Evolutionary conservation across 768 basidiomycete genomes (phyloP).

Genomic region (Serendipita vermifera): DNA sequence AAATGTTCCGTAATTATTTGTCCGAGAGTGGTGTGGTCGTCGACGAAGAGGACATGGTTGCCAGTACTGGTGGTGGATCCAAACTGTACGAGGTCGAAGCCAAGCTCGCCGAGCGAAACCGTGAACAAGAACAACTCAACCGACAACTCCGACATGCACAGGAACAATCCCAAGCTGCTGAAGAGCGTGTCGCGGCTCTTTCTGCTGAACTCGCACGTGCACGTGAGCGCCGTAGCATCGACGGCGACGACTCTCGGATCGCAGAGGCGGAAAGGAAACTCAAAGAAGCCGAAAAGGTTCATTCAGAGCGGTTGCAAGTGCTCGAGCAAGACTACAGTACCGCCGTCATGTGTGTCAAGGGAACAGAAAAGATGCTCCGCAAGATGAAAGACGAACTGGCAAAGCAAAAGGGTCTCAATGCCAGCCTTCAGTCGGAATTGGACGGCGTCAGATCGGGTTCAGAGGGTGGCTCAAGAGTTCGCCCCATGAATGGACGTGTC

Average conservation of each 20-base stretch:
- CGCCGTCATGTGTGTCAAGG: slow-evolving; percentile 96
- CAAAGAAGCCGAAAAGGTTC: slow-evolving; percentile 62
- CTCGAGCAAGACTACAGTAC: slow-evolving; percentile 94
- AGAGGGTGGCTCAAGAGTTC: slow-evolving; percentile 37
- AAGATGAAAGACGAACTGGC: slow-evolving; percentile 90
- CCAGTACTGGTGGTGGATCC: slow-evolving; percentile 25
- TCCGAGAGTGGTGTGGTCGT: slow-evolving; percentile 75
- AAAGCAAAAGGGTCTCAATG: slow-evolving; percentile 76
- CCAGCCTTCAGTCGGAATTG: slow-evolving; percentile 70
- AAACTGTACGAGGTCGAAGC: slow-evolving; percentile 66
- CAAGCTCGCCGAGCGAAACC: slow-evolving; percentile 57
- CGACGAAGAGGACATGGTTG: slow-evolving; percentile 54
- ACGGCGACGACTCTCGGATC: slow-evolving; percentile 32
- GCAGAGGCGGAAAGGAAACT: slow-evolving; percentile 64
- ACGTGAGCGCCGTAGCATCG: slow-evolving; percentile 46
- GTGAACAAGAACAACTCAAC: slow-evolving; percentile 60
- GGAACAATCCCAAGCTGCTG: slow-evolving; percentile 60
- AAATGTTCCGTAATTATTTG: slow-evolving; percentile 72
- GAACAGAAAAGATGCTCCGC: slow-evolving; percentile 95
- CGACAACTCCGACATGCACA: slow-evolving; percentile 55
- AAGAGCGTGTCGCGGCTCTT: slow-evolving; percentile 52
- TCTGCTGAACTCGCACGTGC: slow-evolving; percentile 54
- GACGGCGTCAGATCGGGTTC: slow-evolving; percentile 54
- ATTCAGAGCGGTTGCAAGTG: slow-evolving; percentile 70
- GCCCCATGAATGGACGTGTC: slow-evolving; percentile 54